phyloP scores from a whole-genome alignment of 352 stramenopile species.

The Phytopythium mirpurense region DNA sequence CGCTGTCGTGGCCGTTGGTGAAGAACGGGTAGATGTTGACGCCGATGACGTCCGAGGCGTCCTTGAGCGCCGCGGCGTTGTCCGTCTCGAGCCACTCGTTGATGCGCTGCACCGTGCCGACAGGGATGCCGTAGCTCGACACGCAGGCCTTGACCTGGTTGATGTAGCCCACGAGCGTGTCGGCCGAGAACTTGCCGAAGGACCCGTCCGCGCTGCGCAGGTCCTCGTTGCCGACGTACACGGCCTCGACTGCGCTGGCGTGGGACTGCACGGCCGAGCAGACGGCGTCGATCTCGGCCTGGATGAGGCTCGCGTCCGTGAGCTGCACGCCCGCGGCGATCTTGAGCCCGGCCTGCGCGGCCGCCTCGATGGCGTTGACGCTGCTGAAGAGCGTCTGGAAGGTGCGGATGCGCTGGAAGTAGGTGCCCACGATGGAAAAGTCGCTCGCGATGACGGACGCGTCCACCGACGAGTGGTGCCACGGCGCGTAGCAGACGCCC shows the following conservation, averaged over 20 bases:
- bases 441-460: slow-evolving; percentile 24
- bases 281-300: slow-evolving; percentile 54
- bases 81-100: slow-evolving; percentile 50
- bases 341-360: slow-evolving; percentile 35
- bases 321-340: slow-evolving; percentile 62
- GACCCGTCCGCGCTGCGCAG: slow-evolving; percentile 33
- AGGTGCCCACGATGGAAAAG: slow-evolving; percentile 26
- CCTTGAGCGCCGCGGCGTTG: slow-evolving; percentile 25
- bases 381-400: slow-evolving; percentile 56
- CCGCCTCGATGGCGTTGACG: slow-evolving; percentile 44
- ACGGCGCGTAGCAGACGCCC: slow-evolving; percentile 61
- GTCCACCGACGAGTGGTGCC: slow-evolving; percentile 37
- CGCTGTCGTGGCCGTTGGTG: slow-evolving; percentile 15
- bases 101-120: slow-evolving; percentile 65
- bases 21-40: slow-evolving; percentile 83
- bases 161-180: slow-evolving; percentile 45
- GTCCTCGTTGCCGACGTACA: slow-evolving; percentile 79
- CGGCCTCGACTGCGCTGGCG: slow-evolving; percentile 30
- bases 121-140: slow-evolving; percentile 23
- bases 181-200: slow-evolving; percentile 32
- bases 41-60: slow-evolving; percentile 23
- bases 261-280: slow-evolving; percentile 38
- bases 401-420: slow-evolving; percentile 62
- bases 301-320: slow-evolving; percentile 26
- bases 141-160: slow-evolving; percentile 51